Base-by-base conservation (phyloP, 176 grass and related monocot genomes). In the Chloris gayana region DNA sequence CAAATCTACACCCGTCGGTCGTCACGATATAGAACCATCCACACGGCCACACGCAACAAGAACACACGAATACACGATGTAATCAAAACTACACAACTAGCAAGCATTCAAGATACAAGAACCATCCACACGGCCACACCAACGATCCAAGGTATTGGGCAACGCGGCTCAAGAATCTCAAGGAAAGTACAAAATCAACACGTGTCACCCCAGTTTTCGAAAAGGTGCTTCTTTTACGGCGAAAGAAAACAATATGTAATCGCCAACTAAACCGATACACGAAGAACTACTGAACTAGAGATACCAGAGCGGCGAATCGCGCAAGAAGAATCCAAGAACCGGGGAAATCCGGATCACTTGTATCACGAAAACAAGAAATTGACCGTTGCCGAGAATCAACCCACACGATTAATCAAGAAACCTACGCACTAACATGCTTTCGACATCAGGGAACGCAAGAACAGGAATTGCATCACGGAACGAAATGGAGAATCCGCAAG, bases 401-500 rank as follows among this genome's bases (percentile, higher is more conserved):
- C 56, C 45, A 64, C 17, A 51, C 51, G 31, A 69, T 38, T 18
- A 50, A 75, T 41, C 67, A 56, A 72, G 66, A 77, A 72, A 64
- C 45, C 33, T 26, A 70, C 21, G 44, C 56, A 31, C 5, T 15
- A 73, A n/a, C 46, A 57, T 7, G 17, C 17, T 42, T 35, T 9
- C 65, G 1, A 14, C 9, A 18, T 32, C 68, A 34, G 8, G 37
- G 38, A 33, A 44, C 66, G 21, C 54, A 9, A 24, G 38, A 26
- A 41, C 31, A 32, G 2, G 47, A 69, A 61, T 46, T 32, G 0
- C 51, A 19, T 54, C 51, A 22, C 51, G 19, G 51, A 10, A 76
- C 29, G 25, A 68, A 4, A 21, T 21, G 41, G 29, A 1, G 15
- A 51, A 61, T 11, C 10, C 14, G 31, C 21, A 22, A 62, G 26